Conservation (phyloP, 1,284 basidiomycete species). For the Cerioporus squamosus region DNA sequence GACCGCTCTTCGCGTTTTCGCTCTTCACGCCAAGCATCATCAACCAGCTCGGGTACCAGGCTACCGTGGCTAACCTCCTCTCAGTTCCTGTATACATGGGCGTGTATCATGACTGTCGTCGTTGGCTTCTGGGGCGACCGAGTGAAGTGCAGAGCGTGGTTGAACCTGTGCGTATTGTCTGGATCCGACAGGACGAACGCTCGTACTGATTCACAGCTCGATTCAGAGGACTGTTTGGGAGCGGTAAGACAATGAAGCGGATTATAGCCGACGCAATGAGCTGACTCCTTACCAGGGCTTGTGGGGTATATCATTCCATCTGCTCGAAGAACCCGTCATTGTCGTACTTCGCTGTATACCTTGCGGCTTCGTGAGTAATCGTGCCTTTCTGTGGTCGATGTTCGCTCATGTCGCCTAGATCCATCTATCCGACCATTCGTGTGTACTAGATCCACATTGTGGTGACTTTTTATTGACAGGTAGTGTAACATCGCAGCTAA, state of each 20-base stretch:
- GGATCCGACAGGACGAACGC: neutral
- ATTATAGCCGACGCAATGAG: neutral
- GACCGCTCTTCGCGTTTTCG: slow-evolving; percentile 58
- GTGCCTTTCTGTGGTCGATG: neutral
- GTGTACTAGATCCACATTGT: slow-evolving; percentile 23
- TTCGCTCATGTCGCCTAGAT: slow-evolving; percentile 32
- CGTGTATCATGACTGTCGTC: slow-evolving; percentile 51
- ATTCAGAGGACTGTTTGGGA: slow-evolving; percentile 27
- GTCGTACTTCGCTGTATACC: slow-evolving; percentile 49
- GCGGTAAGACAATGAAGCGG: slow-evolving; percentile 7
- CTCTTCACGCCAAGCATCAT: slow-evolving; percentile 61
- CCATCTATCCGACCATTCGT: slow-evolving; percentile 54
- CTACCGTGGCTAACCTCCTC: slow-evolving; percentile 56
- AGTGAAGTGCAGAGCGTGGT: slow-evolving; percentile 46
- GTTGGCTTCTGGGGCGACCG: slow-evolving; percentile 55
- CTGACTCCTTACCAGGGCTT: slow-evolving; percentile 33
- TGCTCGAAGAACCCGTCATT: slow-evolving; percentile 47
- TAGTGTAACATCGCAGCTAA: slow-evolving; percentile 39
- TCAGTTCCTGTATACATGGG: slow-evolving; percentile 57
- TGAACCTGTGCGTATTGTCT: slow-evolving; percentile 47
- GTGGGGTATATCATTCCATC: slow-evolving; percentile 56
- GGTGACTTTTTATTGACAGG: neutral
- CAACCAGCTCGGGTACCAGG: slow-evolving; percentile 51
- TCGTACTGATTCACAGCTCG: neutral
- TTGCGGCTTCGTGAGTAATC: slow-evolving; percentile 49